These are phyloP conservation scores for Brasenia schreberi DNA, from an alignment of 164 flowering plant species.

Conservation along the genomic window DNA sequence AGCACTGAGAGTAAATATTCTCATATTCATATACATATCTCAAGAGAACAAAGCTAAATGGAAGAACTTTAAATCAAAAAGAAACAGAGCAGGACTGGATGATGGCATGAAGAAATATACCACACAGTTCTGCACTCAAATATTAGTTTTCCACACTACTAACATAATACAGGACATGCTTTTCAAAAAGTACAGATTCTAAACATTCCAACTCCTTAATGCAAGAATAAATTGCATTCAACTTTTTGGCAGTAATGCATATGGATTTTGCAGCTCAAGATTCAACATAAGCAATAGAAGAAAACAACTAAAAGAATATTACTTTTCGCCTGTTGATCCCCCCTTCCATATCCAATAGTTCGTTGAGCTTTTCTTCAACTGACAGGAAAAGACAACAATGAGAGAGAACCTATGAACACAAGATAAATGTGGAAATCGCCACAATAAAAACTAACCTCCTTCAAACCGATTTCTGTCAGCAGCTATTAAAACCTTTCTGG, in stretches of 20 bases:
- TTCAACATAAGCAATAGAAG: not conserved
- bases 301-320: slow-evolving; percentile 5
- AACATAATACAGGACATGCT: too few relatives aligned
- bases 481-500: slow-evolving; percentile 34
- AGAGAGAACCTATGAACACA: not conserved
- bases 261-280: not conserved
- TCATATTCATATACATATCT: too few relatives aligned
- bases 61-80: too few relatives aligned
- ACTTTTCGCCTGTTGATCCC: slow-evolving; percentile 89
- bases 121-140: too few relatives aligned
- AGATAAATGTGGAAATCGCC: not conserved
- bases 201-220: too few relatives aligned
- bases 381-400: slow-evolving; percentile 13
- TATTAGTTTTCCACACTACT: too few relatives aligned
- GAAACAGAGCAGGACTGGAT: too few relatives aligned
- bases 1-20: not conserved
- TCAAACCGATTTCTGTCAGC: slow-evolving; percentile 37
- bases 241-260: not conserved
- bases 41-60: too few relatives aligned
- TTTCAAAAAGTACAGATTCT: too few relatives aligned
- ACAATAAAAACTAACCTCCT: slow-evolving; percentile 40
- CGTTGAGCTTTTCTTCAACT: slow-evolving; percentile 84
- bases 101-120: too few relatives aligned
- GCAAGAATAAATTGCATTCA: too few relatives aligned
- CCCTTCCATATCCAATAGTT: slow-evolving; percentile 73